Percentiles rank a stretch among this genome's conserved stretches.
These are phyloP conservation scores for Plasmodium fragile DNA, from an alignment of 169 alveolate genomes.

Conservation along the genomic window DNA sequence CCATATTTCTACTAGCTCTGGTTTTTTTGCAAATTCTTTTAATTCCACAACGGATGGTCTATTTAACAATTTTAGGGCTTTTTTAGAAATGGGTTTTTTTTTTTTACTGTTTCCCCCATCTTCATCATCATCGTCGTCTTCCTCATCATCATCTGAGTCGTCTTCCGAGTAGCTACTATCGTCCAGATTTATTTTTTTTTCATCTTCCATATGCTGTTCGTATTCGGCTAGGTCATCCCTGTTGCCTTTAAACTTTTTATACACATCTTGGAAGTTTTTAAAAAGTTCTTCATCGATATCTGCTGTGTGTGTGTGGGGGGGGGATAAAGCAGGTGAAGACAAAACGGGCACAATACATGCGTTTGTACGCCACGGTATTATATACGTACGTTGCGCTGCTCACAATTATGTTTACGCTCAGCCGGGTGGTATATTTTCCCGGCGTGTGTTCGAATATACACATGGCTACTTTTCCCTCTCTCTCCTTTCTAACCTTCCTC, in stretches of 20 bases:
- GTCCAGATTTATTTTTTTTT: background rate
- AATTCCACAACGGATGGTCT: conserved; percentile 78
- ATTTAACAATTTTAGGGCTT: conserved; percentile 55
- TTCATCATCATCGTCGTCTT: background rate
- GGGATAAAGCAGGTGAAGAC: background rate
- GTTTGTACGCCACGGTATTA: background rate
- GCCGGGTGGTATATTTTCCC: background rate
- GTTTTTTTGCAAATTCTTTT: conserved; percentile 84
- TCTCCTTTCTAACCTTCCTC: conserved; percentile 37
- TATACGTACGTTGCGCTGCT: background rate
- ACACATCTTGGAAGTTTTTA: conserved; percentile 55
- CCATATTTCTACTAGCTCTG: conserved; percentile 95
- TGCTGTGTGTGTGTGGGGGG: background rate
- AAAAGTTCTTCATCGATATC: conserved; percentile 19
- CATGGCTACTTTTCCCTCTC: background rate
- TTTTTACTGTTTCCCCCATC: conserved; percentile 5
- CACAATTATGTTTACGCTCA: no score
- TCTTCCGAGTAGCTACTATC: background rate
- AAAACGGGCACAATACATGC: background rate
- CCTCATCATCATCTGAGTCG: conserved; percentile 4
- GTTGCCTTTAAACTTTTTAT: conserved; percentile 28
- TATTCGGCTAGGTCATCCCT: conserved; percentile 32
- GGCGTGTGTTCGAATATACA: background rate
- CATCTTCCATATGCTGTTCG: conserved; percentile 22
- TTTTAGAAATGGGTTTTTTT: conserved; percentile 42